Evolutionary conservation across 2,329 filamentous ascomycete species (phyloP), one percentile per base, ranked within the genome.

Genomic region (Cadophora luteo-olivacea): DNA sequence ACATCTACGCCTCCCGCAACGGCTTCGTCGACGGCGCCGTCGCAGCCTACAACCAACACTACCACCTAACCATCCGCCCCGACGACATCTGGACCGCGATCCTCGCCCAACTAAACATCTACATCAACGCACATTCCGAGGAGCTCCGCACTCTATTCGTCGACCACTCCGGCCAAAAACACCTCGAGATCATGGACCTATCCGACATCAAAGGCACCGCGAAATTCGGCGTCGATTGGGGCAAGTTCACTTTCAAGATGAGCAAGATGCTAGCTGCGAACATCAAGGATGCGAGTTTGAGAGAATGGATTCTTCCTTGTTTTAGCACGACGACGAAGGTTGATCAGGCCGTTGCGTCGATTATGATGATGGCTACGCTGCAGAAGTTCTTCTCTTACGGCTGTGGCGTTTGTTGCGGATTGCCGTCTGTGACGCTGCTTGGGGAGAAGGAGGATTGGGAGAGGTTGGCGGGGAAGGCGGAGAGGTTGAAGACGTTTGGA

Each of bases 71-170:
- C 1, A 75, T 86, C 57, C 81, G 84, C 0, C 84, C 85, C 0
- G 84, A 87, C 33, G 85, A 87, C 67, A 73, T 86, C 19, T 87
- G 84, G 85, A 79, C 85, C 55, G 76, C 84, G 6, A 85, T 87
- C 69, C 72, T 87, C 0, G 78, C 80, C 0, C 84, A 87, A 69
- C 70, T 86, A 1, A 81, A 78, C 71, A 76, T 81, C 65, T 84
- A 80, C 69, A 76, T 87, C 72, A 84, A 85, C 61, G 78, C 74
- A 1, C 76, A 86, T 68, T 78, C 82, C 4, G 81, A 85, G 69
- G 75, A 81, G n/a, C 75, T 86, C 6, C 78, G 82, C 12, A 67
- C 68, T 0, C 66, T 72, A 9, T 84, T 86, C 64, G 83, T 85
- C 3, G 63, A 73, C 0, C 83, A 85, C 69, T 64, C 81, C 33